These are phyloP conservation scores for Apophysomyces sp. DNA, from an alignment of 371 early-diverging fungal genomes.

Conservation along the genomic window DNA sequence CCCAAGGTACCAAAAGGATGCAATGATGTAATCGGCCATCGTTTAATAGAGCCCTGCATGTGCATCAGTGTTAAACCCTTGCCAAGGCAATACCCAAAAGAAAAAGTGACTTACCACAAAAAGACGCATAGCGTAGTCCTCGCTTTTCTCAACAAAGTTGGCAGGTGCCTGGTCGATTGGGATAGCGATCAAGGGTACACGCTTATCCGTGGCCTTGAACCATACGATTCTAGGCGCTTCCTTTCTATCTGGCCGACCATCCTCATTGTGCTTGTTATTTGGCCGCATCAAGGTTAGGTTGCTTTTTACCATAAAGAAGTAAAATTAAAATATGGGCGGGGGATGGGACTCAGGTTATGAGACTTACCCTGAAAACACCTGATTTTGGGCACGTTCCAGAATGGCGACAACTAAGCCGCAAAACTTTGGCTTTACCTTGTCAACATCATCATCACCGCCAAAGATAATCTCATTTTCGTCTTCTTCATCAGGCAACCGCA, in stretches of 20 bases:
- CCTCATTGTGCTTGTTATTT: slow-evolving; percentile 50
- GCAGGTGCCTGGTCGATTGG: slow-evolving; percentile 63
- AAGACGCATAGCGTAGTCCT: slow-evolving; percentile 44
- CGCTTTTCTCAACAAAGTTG: slow-evolving; percentile 63
- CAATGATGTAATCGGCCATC: slow-evolving; percentile 72
- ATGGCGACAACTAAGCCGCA: slow-evolving; percentile 67
- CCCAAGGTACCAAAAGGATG: slow-evolving; percentile 76
- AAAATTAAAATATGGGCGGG: too few relatives aligned
- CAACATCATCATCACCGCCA: slow-evolving; percentile 52
- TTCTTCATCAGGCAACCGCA: slow-evolving; percentile 42
- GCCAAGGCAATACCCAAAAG: neutral
- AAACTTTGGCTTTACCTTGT: slow-evolving; percentile 54
- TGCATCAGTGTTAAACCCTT: neutral
- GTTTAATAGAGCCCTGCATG: slow-evolving; percentile 56
- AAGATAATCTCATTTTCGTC: slow-evolving; percentile 46
- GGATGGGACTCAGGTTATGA: too few relatives aligned
- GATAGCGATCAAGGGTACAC: slow-evolving; percentile 75
- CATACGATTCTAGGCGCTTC: slow-evolving; percentile 56
- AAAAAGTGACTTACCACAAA: slow-evolving; percentile 40
- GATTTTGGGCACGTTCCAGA: slow-evolving; percentile 59
- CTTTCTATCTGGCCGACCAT: slow-evolving; percentile 25
- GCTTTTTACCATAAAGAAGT: too few relatives aligned
- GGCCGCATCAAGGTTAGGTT: slow-evolving; percentile 52
- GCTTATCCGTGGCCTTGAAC: slow-evolving; percentile 83
- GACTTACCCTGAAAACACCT: slow-evolving; percentile 59